Percentiles rank a stretch among this genome's conserved stretches.
Conservation (phyloP, 352 stramenopile species). For the Phytophthora crassamura region DNA sequence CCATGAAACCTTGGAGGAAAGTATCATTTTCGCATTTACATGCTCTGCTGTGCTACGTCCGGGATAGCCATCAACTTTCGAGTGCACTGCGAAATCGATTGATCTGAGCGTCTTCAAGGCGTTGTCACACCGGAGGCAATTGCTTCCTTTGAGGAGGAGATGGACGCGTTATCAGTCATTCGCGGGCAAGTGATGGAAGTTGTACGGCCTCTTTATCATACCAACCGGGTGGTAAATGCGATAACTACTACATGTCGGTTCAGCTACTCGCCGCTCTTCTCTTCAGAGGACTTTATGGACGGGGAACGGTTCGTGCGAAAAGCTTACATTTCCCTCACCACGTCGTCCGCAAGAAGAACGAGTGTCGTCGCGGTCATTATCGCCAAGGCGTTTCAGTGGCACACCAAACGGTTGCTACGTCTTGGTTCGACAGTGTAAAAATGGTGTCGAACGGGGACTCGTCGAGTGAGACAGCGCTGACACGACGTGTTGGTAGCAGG, state of each 20-base stretch:
- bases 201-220: slow-evolving; percentile 20
- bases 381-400: too few species aligned
- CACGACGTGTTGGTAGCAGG: slow-evolving; percentile 15
- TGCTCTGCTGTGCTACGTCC: slow-evolving; percentile 34
- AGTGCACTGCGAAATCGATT: slow-evolving; percentile 30
- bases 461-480: slow-evolving; percentile 19
- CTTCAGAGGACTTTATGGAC: too few species aligned
- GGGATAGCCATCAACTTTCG: slow-evolving; percentile 40
- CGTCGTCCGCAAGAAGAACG: too few species aligned
- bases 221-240: too few species aligned
- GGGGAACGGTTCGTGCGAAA: too few species aligned
- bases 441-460: slow-evolving; percentile 35
- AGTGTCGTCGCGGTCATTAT: too few species aligned
- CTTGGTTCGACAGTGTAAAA: too few species aligned
- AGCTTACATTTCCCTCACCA: too few species aligned
- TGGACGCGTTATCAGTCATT: slow-evolving; percentile 1
- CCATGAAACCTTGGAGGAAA: slow-evolving; percentile 39
- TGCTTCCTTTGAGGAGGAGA: slow-evolving; percentile 22
- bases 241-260: too few species aligned
- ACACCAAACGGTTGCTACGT: too few species aligned
- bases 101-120: slow-evolving; percentile 26
- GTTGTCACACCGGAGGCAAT: slow-evolving; percentile 3
- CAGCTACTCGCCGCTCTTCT: too few species aligned
- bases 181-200: slow-evolving; percentile 40
- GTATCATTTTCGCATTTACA: slow-evolving; percentile 47